A percentile compares a stretch with the other conserved stretches of the same genome.
These are phyloP conservation scores for Chytriomyces sp. DNA, from an alignment of 192 early-diverging fungal genomes.

Conservation along the genomic window DNA sequence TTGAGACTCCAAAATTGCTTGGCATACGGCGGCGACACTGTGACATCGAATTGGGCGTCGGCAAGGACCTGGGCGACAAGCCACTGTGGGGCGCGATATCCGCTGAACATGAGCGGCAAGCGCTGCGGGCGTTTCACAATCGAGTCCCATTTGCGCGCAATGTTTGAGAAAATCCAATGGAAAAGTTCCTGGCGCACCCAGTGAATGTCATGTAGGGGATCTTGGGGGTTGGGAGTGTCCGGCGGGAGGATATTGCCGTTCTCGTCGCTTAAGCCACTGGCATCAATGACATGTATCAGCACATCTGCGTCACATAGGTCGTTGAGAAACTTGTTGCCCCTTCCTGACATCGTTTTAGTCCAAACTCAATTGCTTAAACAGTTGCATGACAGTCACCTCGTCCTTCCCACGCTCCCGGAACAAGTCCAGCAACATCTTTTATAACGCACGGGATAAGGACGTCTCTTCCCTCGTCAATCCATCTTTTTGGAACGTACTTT, in stretches of 20 bases:
- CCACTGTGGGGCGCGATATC: constrained; percentile 37
- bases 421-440: constrained; percentile 41
- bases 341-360: background rate
- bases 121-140: constrained; percentile 28
- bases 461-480: constrained; percentile 27
- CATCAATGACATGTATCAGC: constrained; percentile 36
- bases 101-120: constrained; percentile 31
- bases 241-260: constrained; percentile 32
- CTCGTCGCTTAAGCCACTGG: constrained; percentile 22
- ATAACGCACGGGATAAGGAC: constrained; percentile 33
- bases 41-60: constrained; percentile 16
- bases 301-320: constrained; percentile 41
- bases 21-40: constrained; percentile 20
- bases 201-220: constrained; percentile 38
- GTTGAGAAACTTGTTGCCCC: constrained; percentile 39
- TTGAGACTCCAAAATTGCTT: constrained; percentile 24
- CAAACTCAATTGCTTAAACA: constrained; percentile 3
- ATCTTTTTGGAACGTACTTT: constrained; percentile 14
- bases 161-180: constrained; percentile 38
- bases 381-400: constrained; percentile 6
- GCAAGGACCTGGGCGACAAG: constrained; percentile 23
- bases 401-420: constrained; percentile 41
- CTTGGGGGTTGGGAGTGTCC: constrained; percentile 22
- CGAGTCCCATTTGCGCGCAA: constrained; percentile 30
- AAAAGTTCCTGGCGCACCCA: constrained; percentile 35